phyloP scores from a whole-genome alignment of 495 filamentous ascomycete genomes.

The Podospora appendiculata region DNA sequence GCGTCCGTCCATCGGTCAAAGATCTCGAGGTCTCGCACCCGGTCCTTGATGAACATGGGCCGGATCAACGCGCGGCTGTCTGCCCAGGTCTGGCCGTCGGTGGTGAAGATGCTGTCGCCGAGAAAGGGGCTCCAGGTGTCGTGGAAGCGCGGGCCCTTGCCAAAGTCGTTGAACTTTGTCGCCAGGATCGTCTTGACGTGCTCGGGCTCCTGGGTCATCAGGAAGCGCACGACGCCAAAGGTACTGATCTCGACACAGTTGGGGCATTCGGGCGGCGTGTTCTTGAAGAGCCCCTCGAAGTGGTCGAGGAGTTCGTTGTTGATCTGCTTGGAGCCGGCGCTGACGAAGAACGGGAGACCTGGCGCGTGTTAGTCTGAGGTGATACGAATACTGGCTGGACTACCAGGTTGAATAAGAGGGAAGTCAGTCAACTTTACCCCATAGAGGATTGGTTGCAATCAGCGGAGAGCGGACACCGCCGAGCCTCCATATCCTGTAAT shows the following conservation, averaged over 20 bases:
- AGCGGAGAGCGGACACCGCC: constrained; percentile 13
- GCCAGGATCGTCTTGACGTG: constrained; percentile 52
- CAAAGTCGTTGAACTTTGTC: constrained; percentile 48
- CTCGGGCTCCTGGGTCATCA: constrained; percentile 47
- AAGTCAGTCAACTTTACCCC: constrained; percentile 1
- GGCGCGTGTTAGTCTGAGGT: not conserved
- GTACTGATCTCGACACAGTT: constrained; percentile 29
- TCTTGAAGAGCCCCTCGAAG: constrained; percentile 20
- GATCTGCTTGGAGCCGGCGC: constrained; percentile 14
- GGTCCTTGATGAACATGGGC: constrained; percentile 51
- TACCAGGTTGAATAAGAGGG: too few relatives aligned
- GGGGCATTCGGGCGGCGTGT: constrained; percentile 25
- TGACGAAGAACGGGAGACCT: constrained; percentile 13
- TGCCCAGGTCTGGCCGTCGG: constrained; percentile 48
- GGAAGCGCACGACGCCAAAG: constrained; percentile 26
- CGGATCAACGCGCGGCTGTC: constrained; percentile 45
- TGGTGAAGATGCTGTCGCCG: constrained; percentile 52
- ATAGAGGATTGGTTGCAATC: constrained; percentile 16
- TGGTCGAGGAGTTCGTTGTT: constrained; percentile 26
- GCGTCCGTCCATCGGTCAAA: constrained; percentile 42
- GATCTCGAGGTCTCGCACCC: constrained; percentile 34
- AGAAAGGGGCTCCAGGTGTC: constrained; percentile 46
- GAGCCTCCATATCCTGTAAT: constrained; percentile 13
- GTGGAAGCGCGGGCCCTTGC: constrained; percentile 46
- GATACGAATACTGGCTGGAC: too few relatives aligned